These are phyloP conservation scores for Citrus unshiu DNA, from an alignment of 345 rosid genomes.

Conservation along the genomic window DNA sequence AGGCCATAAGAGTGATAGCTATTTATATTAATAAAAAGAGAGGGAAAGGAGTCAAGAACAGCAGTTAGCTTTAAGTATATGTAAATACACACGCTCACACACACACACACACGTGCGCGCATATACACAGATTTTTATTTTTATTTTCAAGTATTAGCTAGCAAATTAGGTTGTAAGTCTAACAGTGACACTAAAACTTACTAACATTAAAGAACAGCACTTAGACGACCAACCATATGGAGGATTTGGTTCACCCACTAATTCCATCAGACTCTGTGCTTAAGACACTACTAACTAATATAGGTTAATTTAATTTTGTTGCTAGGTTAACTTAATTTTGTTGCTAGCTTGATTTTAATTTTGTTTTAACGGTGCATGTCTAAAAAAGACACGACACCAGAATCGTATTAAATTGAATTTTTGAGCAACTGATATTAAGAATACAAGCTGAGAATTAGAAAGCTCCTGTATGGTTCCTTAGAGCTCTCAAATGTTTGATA, in stretches of 20 bases:
- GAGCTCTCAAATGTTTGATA: background rate
- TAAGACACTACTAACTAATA: background rate
- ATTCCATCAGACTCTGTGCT: background rate
- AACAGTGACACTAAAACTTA: constrained; percentile 4
- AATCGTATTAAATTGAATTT: background rate
- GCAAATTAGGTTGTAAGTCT: constrained; percentile 37
- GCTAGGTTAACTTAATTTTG: background rate
- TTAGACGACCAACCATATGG: constrained; percentile 23
- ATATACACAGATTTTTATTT: background rate
- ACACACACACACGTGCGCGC: too few relatives aligned
- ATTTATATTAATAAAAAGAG: constrained; percentile 29
- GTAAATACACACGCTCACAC: too few relatives aligned
- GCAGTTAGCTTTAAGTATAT: background rate
- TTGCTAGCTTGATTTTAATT: too few relatives aligned
- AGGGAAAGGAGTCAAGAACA: constrained; percentile 6
- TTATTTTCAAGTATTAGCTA: background rate
- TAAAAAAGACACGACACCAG: too few relatives aligned
- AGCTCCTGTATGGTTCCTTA: background rate
- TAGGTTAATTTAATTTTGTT: background rate
- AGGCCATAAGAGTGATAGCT: constrained; percentile 8
- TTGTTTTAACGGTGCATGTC: background rate
- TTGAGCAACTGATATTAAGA: background rate
- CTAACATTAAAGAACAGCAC: background rate
- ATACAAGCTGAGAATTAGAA: background rate
- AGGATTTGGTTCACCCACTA: constrained; percentile 59